phyloP scores from a whole-genome alignment of 257 asterid species.

The Ballota nigra region DNA sequence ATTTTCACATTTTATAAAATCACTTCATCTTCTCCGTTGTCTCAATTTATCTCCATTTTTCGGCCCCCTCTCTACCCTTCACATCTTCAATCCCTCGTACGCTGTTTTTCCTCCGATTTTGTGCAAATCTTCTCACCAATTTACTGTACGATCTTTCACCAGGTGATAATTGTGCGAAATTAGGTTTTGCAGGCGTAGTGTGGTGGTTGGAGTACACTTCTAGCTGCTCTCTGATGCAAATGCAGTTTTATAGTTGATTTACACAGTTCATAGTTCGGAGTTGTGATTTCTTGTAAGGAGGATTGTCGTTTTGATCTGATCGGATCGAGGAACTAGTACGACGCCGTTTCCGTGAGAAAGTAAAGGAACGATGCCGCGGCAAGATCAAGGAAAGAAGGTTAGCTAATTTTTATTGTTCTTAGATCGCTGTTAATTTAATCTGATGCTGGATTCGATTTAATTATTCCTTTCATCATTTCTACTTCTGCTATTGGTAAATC shows the following conservation, averaged over 20 bases:
- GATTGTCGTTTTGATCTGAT: constrained; percentile 31
- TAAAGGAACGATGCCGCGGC: constrained; percentile 49
- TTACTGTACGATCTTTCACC: background rate
- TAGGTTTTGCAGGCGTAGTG: constrained; percentile 8
- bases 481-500: constrained; percentile 6
- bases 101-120: background rate
- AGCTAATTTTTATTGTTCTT: background rate
- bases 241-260: constrained; percentile 22
- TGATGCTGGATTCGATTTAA: background rate
- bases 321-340: constrained; percentile 32
- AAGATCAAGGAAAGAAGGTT: constrained; percentile 76
- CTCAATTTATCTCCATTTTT: background rate
- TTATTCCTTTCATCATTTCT: background rate
- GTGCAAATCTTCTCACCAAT: background rate
- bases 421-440: background rate
- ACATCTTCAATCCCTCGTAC: constrained; percentile 26
- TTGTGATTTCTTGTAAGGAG: background rate
- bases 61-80: background rate
- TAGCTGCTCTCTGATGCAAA: constrained; percentile 17
- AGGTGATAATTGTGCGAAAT: background rate
- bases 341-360: constrained; percentile 16
- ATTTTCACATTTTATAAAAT: constrained; percentile 12
- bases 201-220: constrained; percentile 21
- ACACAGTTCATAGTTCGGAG: background rate
- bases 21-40: constrained; percentile 7